phyloP scores from a whole-genome alignment of 208 protist genomes.

The Entamoeba nuttalli region DNA sequence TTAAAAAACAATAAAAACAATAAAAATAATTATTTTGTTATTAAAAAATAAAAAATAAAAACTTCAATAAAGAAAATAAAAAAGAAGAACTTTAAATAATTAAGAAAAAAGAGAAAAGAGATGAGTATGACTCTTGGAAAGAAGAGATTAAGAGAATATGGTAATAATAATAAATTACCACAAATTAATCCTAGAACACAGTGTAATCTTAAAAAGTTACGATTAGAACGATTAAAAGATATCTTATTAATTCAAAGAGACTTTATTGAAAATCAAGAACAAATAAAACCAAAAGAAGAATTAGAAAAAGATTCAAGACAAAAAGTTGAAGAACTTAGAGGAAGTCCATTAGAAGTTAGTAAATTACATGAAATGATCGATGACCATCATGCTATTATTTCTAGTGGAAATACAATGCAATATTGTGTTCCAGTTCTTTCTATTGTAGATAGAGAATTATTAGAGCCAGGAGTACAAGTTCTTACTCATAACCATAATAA shows the following conservation, averaged over 20 bases:
- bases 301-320: conserved; percentile 41
- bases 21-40: too few relatives aligned
- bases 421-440: conserved; percentile 7
- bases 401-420: background rate
- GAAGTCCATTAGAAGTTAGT: conserved; percentile 85
- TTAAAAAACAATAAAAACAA: too few relatives aligned
- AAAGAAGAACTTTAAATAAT: too few relatives aligned
- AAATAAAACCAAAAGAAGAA: conserved; percentile 64
- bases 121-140: background rate
- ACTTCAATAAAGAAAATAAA: too few relatives aligned
- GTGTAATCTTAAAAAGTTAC: conserved; percentile 85
- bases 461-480: conserved; percentile 85
- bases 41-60: too few relatives aligned
- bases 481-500: conserved; percentile 76
- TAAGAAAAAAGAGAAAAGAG: background rate
- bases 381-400: conserved; percentile 62
- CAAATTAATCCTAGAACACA: conserved; percentile 76
- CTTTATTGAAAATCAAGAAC: conserved; percentile 60
- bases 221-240: conserved; percentile 92
- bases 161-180: conserved; percentile 29
- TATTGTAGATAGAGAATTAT: conserved; percentile 42
- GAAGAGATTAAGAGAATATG: background rate
- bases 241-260: conserved; percentile 96
- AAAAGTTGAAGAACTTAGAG: conserved; percentile 74
- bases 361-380: conserved; percentile 98